A percentile compares a stretch with the other conserved stretches of the same genome.
Conservation (phyloP, 306 rosid species). For the Trifolium fragiferum region DNA sequence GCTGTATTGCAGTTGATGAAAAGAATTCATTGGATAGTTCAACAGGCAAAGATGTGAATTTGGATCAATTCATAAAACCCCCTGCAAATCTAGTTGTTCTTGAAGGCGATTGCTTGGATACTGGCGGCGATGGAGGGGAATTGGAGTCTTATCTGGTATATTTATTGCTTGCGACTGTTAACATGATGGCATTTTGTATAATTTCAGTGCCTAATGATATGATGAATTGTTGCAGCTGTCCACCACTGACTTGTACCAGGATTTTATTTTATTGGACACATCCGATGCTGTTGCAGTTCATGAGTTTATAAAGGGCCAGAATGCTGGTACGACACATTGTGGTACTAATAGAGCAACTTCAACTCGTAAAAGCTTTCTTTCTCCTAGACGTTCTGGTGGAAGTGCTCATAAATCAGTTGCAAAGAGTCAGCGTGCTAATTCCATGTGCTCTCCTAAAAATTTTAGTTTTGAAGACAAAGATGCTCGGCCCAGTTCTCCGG, state of each 20-base stretch:
- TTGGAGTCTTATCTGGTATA: slow-evolving; percentile 91
- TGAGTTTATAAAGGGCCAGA: slow-evolving; percentile 62
- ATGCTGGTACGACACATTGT: slow-evolving; percentile 52
- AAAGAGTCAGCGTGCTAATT: slow-evolving; percentile 59
- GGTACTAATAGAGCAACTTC: slow-evolving; percentile 61
- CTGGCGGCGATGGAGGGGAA: slow-evolving; percentile 85
- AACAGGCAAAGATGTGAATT: slow-evolving; percentile 55
- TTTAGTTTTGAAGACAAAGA: slow-evolving; percentile 48
- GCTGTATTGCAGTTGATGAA: slow-evolving; percentile 72
- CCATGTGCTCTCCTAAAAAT: slow-evolving; percentile 53
- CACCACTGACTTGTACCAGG: slow-evolving; percentile 73
- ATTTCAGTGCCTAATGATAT: slow-evolving; percentile 33
- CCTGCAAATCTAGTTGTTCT: slow-evolving; percentile 94
- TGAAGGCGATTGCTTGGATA: slow-evolving; percentile 95
- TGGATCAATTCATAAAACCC: slow-evolving; percentile 72
- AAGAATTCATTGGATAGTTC: slow-evolving; percentile 68
- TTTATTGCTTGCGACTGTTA: slow-evolving; percentile 46
- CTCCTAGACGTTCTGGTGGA: slow-evolving; percentile 75
- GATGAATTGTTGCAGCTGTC: slow-evolving; percentile 70
- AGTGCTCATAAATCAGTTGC: slow-evolving; percentile 55
- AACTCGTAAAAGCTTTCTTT: slow-evolving; percentile 57
- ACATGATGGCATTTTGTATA: background rate
- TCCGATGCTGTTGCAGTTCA: slow-evolving; percentile 73
- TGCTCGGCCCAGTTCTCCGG: slow-evolving; percentile 53
- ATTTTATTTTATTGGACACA: slow-evolving; percentile 83